Evolutionary conservation across 2,329 filamentous ascomycete species (phyloP), one percentile per base, ranked within the genome.

Genomic region (Colletotrichum limetticola): DNA sequence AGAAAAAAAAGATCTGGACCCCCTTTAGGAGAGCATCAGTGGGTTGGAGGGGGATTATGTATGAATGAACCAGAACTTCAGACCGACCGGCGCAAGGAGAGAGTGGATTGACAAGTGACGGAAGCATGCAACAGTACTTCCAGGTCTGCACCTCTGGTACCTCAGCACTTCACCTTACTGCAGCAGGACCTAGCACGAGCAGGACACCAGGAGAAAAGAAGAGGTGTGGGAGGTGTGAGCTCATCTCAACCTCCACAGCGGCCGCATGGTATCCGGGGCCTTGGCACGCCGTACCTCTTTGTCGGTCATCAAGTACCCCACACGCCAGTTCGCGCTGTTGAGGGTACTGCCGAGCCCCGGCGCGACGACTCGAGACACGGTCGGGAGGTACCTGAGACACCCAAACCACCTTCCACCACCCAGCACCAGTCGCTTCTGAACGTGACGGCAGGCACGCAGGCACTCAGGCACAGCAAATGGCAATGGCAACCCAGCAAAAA

Each of bases 1-100:
- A 28, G 12, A 42, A 53, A n/a, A 58, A 14, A 16, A 49, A 16
- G 16, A 26, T 32, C 59, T 69, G 69, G 66, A 16, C 24, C 42
- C 42, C 5, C 56, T 11, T 19, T 11, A 32, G 67, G 61, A 22
- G 65, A 42, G 55, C 67, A 57, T 49, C 52, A 66, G 71, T 60
- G 71, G 71, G 71, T 32, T 73, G 60, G 66, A 71, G 67, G 66
- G 70, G 71, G 71, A 66, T 71, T 73, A 52, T 68, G 69, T 71
- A 73, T 57, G 71, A 71, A 52, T 57, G 71, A 71, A 42, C 66
- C 46, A 69, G 70, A 53, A 49, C 67, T 42, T 42, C 35, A 70
- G 67, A 70, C 65, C 69, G 55, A 60, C 68, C 42, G 71, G 58
- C 49, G 22, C 55, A 49, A 57, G 61, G 66, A 37, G 66, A 37